These are phyloP conservation scores for Oryza meridionalis DNA, from an alignment of 176 grass and related monocot species.

Conservation along the genomic window DNA sequence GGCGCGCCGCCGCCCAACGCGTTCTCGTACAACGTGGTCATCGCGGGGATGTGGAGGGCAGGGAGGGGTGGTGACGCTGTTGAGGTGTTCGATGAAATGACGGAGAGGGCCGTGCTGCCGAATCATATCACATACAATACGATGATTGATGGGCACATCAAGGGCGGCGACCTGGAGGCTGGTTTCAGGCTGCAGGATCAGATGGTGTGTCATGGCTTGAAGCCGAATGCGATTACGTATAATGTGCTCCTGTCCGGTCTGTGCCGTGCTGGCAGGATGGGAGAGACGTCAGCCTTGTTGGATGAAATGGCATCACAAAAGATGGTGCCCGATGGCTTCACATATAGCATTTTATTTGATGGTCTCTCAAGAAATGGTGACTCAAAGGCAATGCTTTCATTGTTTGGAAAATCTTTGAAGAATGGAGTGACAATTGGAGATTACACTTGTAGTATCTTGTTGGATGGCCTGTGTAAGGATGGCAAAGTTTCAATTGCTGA, in stretches of 20 bases:
- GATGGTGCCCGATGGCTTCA: conserved; percentile 58
- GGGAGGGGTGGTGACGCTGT: conserved; percentile 35
- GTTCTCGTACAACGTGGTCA: conserved; percentile 69
- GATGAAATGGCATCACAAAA: conserved; percentile 49
- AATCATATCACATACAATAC: conserved; percentile 56
- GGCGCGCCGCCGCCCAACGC: conserved; percentile 35
- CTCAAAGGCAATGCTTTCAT: conserved; percentile 42
- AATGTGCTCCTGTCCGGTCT: conserved; percentile 64
- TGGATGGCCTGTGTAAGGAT: conserved; percentile 70
- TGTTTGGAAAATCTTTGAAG: conserved; percentile 60
- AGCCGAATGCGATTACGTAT: conserved; percentile 59
- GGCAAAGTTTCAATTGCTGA: conserved; percentile 58
- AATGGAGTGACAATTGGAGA: conserved; percentile 55
- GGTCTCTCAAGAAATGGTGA: conserved; percentile 47
- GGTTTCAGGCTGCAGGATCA: conserved; percentile 45
- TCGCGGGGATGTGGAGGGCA: conserved; percentile 45
- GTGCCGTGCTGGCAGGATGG: conserved; percentile 50
- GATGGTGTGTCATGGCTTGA: conserved; percentile 42
- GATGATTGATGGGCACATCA: conserved; percentile 65
- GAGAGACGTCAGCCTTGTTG: conserved; percentile 40
- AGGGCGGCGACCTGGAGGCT: conserved; percentile 49
- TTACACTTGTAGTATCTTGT: conserved; percentile 64
- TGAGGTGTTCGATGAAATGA: conserved; percentile 67
- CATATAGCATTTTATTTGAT: conserved; percentile 65
- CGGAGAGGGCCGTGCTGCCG: conserved; percentile 26